Percentiles rank a stretch among this genome's conserved stretches.
Conservation (phyloP, 2,329 filamentous ascomycete species). For the Ceratocystis huliohia region DNA sequence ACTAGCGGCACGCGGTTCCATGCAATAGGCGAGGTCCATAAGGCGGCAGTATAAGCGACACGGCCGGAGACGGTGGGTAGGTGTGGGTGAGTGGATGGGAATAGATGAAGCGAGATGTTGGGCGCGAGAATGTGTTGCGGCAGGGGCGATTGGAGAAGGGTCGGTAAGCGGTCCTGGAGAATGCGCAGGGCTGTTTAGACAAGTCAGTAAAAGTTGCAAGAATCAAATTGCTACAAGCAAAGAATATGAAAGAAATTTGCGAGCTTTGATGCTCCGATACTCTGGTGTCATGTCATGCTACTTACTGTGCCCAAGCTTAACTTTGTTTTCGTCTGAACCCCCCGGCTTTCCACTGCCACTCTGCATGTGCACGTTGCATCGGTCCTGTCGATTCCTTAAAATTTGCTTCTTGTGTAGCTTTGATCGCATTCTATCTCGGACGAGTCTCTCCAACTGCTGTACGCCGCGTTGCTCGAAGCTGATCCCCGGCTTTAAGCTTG, state of each 20-base stretch:
- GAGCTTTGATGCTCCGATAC: neutral
- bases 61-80: conserved; percentile 85
- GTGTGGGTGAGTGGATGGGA: conserved; percentile 67
- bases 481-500: neutral
- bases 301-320: conserved; percentile 52
- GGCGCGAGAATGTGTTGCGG: conserved; percentile 67
- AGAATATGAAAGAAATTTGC: neutral
- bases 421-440: conserved; percentile 9
- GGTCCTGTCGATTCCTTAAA: neutral
- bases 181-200: conserved; percentile 40
- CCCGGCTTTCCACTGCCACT: conserved; percentile 6
- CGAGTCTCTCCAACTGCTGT: conserved; percentile 12
- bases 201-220: too few species aligned
- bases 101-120: conserved; percentile 57
- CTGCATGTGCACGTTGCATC: conserved; percentile 1
- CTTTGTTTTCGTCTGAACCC: conserved; percentile 41
- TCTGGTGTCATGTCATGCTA: conserved; percentile 12
- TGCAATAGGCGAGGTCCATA: conserved; percentile 91
- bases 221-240: neutral
- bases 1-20: conserved; percentile 89
- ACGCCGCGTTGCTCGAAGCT: conserved; percentile 14
- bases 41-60: conserved; percentile 78
- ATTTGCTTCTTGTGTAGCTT: conserved; percentile 13
- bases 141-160: conserved; percentile 51
- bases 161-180: conserved; percentile 54